These are phyloP conservation scores for Capniomyces stellatus DNA, from an alignment of 371 early-diverging fungal species.

Conservation along the genomic window DNA sequence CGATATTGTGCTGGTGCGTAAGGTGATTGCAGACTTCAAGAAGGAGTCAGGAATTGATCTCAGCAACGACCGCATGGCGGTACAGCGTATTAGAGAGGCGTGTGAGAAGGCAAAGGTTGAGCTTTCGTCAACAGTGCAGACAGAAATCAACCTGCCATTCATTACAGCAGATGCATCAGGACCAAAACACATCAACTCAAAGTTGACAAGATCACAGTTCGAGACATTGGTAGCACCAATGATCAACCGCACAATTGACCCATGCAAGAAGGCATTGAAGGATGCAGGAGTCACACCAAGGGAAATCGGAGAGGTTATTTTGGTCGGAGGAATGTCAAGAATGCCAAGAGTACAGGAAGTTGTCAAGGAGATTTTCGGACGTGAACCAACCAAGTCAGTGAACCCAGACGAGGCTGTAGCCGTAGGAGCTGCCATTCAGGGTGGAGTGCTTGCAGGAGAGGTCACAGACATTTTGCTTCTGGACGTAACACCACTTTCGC, in stretches of 20 bases:
- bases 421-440: conserved; percentile 97
- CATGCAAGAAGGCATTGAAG: conserved; percentile 91
- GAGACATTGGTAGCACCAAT: conserved; percentile 69
- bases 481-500: conserved; percentile 96
- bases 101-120: conserved; percentile 98
- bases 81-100: conserved; percentile 90
- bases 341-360: conserved; percentile 94
- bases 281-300: conserved; percentile 74
- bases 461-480: conserved; percentile 87
- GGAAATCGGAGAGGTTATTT: conserved; percentile 89
- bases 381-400: conserved; percentile 82
- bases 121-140: conserved; percentile 78
- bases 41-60: conserved; percentile 63
- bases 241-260: conserved; percentile 76
- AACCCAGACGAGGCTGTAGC: conserved; percentile 99
- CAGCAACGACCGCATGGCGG: conserved; percentile 67
- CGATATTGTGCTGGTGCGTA: conserved; percentile 71
- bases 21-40: conserved; percentile 73
- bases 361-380: conserved; percentile 78
- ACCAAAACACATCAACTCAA: conserved; percentile 90
- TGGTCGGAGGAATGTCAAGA: conserved; percentile 99
- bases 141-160: conserved; percentile 91
- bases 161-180: conserved; percentile 83
- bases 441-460: conserved; percentile 91
- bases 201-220: conserved; percentile 78